Conservation (phyloP, 2,329 filamentous ascomycete species). For the Ascochyta fabae region DNA sequence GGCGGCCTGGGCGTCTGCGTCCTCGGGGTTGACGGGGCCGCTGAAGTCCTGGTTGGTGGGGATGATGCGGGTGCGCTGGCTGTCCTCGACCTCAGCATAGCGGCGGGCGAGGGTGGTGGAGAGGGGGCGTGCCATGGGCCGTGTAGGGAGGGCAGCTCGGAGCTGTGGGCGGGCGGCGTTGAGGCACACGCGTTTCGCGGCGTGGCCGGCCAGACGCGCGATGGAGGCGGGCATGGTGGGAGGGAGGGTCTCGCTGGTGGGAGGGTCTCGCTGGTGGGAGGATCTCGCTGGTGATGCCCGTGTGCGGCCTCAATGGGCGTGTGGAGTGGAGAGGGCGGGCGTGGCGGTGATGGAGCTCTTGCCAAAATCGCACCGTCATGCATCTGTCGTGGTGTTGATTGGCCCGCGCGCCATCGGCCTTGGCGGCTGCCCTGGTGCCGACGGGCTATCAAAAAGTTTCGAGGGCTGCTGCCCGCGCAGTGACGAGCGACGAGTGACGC, state of each 20-base stretch:
- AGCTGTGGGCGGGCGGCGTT: conserved; percentile 56
- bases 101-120: conserved; percentile 69
- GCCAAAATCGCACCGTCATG: conserved; percentile 38
- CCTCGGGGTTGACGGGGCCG: conserved; percentile 54
- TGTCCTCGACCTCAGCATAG: conserved; percentile 63
- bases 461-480: conserved; percentile 20
- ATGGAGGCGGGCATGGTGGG: conserved; percentile 72
- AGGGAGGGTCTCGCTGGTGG: conserved; percentile 40
- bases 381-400: conserved; percentile 32
- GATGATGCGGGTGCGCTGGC: conserved; percentile 65
- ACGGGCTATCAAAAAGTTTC: conserved; percentile 9
- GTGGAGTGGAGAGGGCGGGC: conserved; percentile 39
- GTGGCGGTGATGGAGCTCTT: conserved; percentile 36
- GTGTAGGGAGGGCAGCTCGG: conserved; percentile 46
- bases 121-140: conserved; percentile 65
- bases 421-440: conserved; percentile 24
- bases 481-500: conserved; percentile 9
- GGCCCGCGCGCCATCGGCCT: conserved; percentile 31
- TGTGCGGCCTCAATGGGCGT: conserved; percentile 44
- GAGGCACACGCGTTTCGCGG: conserved; percentile 71
- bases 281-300: conserved; percentile 37
- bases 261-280: conserved; percentile 46
- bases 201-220: conserved; percentile 74
- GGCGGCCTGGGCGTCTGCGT: conserved; percentile 54
- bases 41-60: conserved; percentile 70